Base-by-base conservation (phyloP, 129 eudicot genomes). In the Tanacetum coccineum region DNA sequence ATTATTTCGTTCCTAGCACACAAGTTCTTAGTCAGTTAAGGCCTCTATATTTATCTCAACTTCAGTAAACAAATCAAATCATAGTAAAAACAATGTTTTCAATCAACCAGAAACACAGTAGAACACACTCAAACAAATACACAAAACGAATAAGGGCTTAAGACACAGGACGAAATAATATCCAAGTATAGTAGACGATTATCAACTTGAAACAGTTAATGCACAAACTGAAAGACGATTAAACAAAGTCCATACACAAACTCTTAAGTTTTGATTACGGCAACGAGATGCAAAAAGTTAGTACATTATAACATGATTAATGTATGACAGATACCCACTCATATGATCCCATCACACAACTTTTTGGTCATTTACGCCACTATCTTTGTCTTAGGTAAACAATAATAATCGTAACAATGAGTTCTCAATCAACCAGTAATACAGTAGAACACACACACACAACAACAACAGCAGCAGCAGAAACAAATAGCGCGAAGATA, bases 321-420 rank as follows among this genome's bases (percentile, higher is more conserved):
- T 51, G 9, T 36, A 36, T 36, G 9, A 36, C 9, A 36, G 40
- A 75, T 77, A 49, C 59, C 79, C 80, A 70, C 81, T 85, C 85
- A 72, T 74, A 54, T 13, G 80, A 17, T 75, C 86, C 91, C 87
- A 74, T 6, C 62, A 79, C 76, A 60, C 51, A 45, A 61, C 6
- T 32, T 49, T 49, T 15, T 28, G 4, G 0, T 40, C 48, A 20
- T 15, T 25, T 50, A 47, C 25, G 45, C 51, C 55, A 9, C 30
- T n/a, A 19, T 30, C 13, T 67, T 30, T 2, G 52, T 17, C 50
- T 70, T 28, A 12, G 4, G 22, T 48, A 70, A 17, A 20, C 54
- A 68, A 26, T 68, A 70, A 59, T 59, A 26, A 42, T 21, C 0
- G 11, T 39, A 58, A 17, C 59, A 42, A 51, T 25, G 39, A 42